Percentiles rank a stretch among this genome's conserved stretches.
These are phyloP conservation scores for Wallacemonas sp. DNA, from an alignment of 208 protist species.

Conservation along the genomic window DNA sequence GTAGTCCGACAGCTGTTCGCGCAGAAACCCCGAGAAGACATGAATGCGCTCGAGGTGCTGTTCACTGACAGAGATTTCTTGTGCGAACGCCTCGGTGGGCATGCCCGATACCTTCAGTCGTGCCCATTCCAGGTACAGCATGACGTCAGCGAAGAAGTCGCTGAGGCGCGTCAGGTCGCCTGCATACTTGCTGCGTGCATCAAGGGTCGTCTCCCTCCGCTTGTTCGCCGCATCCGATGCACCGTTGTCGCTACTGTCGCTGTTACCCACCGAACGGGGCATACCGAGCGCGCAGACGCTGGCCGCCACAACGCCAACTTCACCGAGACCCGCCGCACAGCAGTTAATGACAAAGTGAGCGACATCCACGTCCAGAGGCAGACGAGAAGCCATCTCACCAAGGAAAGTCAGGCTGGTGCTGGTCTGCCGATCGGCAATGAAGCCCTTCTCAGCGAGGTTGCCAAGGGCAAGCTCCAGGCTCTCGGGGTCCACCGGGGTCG, in stretches of 20 bases:
- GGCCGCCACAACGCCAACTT: constrained; percentile 61
- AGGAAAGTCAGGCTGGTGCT: constrained; percentile 69
- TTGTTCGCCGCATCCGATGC: not conserved
- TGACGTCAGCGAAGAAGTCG: constrained; percentile 78
- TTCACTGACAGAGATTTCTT: constrained; percentile 51
- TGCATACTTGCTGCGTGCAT: constrained; percentile 63
- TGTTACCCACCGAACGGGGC: constrained; percentile 27
- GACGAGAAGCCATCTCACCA: constrained; percentile 72
- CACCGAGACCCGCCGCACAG: constrained; percentile 74
- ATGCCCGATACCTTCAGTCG: constrained; percentile 34
- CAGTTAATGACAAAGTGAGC: constrained; percentile 73
- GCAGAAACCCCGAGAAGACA: constrained; percentile 60
- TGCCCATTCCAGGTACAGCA: constrained; percentile 82
- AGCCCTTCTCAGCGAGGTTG: constrained; percentile 75
- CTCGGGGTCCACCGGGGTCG: constrained; percentile 54
- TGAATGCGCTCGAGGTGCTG: constrained; percentile 56
- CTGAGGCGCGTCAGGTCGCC: constrained; percentile 64
- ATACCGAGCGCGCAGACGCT: constrained; percentile 63
- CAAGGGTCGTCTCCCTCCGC: constrained; percentile 37
- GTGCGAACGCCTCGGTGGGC: constrained; percentile 35
- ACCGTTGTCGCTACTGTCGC: constrained; percentile 14
- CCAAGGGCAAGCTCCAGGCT: constrained; percentile 59
- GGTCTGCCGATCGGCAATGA: constrained; percentile 44
- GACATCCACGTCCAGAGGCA: constrained; percentile 77
- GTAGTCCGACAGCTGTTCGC: constrained; percentile 83